Evolutionary conservation across 129 eudicot species (phyloP).

Genomic region (Erigeron canadensis): DNA sequence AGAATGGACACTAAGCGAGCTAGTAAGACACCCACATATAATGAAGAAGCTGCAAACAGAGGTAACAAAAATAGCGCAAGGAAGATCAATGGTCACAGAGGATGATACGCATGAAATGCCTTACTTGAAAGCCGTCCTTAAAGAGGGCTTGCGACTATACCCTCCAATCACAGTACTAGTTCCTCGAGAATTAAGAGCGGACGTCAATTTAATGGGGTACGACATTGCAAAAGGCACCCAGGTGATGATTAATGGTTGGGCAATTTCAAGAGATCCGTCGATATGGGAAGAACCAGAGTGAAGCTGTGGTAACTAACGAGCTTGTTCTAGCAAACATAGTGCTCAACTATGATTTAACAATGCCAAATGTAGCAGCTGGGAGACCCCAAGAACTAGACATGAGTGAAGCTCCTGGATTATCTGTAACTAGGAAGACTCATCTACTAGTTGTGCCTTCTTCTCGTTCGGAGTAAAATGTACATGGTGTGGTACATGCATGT

Average conservation of each 20-base stretch:
- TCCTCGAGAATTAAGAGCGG: not conserved
- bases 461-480: too few relatives aligned
- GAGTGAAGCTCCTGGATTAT: too few relatives aligned
- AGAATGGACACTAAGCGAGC: not conserved
- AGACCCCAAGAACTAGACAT: too few relatives aligned
- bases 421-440: too few relatives aligned
- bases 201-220: conserved; percentile 5
- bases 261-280: not conserved
- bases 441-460: too few relatives aligned
- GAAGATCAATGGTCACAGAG: not conserved
- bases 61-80: conserved; percentile 9
- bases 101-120: not conserved
- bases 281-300: not conserved
- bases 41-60: not conserved
- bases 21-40: not conserved
- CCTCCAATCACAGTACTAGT: conserved; percentile 2
- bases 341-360: too few relatives aligned
- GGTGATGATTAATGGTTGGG: conserved; percentile 5
- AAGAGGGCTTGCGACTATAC: not conserved
- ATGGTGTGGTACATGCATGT: too few relatives aligned
- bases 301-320: too few relatives aligned
- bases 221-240: conserved; percentile 3
- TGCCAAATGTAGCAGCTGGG: too few relatives aligned
- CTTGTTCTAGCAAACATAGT: too few relatives aligned
- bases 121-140: not conserved